A percentile compares a stretch with the other conserved stretches of the same genome.
Evolutionary conservation across 208 protist genomes (phyloP).

Genomic region (Strigomonas culicis): DNA sequence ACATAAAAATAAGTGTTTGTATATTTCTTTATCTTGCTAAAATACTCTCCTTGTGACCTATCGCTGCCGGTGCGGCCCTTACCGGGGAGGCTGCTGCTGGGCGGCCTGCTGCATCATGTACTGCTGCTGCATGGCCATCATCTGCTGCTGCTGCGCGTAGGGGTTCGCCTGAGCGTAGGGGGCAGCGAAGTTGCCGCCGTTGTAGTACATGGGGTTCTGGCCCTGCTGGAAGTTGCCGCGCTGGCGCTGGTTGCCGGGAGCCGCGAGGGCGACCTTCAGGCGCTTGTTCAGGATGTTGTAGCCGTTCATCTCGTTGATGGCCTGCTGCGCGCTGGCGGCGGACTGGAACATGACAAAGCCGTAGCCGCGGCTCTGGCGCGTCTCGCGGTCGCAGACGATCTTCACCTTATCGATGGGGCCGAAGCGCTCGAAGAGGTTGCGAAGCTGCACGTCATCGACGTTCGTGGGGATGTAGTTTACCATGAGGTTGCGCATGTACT

Average conservation of each 20-base stretch:
- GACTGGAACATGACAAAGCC: conserved; percentile 89
- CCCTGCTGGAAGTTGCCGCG: background rate
- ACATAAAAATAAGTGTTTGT: conserved; percentile 2
- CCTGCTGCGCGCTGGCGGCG: conserved; percentile 64
- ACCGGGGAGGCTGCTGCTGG: conserved; percentile 27
- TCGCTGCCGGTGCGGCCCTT: conserved; percentile 2
- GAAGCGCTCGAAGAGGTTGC: conserved; percentile 80
- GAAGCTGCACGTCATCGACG: conserved; percentile 80
- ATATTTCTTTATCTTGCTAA: conserved; percentile 1
- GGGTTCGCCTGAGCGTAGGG: conserved; percentile 38
- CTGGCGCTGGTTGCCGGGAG: conserved; percentile 61
- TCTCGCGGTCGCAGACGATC: conserved; percentile 86
- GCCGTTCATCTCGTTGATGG: conserved; percentile 77
- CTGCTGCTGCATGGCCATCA: conserved; percentile 39
- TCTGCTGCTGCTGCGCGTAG: conserved; percentile 53
- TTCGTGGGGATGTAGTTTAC: conserved; percentile 89
- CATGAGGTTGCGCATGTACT: conserved; percentile 82
- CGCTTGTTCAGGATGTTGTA: conserved; percentile 87
- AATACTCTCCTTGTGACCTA: background rate
- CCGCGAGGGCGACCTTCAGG: conserved; percentile 83
- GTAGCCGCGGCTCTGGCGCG: conserved; percentile 83
- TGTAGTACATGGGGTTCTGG: background rate
- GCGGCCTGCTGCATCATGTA: conserved; percentile 24
- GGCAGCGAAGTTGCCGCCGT: background rate
- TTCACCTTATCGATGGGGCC: conserved; percentile 86